A percentile compares a stretch with the other conserved stretches of the same genome.
phyloP scores from a whole-genome alignment of 2,329 filamentous ascomycete genomes.

The Ampelomyces quisqualis region DNA sequence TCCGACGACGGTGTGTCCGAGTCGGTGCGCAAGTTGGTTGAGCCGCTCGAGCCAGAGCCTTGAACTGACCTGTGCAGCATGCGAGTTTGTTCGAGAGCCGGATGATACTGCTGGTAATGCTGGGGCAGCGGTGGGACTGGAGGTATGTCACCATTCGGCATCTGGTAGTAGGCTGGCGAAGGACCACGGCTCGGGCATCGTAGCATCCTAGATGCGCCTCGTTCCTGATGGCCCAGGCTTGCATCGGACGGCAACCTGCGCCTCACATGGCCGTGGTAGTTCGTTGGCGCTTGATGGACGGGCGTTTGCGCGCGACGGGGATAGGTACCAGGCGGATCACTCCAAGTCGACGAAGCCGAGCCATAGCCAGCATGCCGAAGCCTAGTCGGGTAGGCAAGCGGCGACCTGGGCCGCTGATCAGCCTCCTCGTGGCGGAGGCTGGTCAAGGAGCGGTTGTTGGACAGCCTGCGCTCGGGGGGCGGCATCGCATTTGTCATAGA shows the following conservation, averaged over 20 bases:
- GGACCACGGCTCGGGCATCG: constrained; percentile 16
- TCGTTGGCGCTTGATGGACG: constrained; percentile 10
- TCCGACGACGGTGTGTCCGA: constrained; percentile 48
- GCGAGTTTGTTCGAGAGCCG: constrained; percentile 24
- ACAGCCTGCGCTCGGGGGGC: constrained; percentile 39
- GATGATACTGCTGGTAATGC: constrained; percentile 20
- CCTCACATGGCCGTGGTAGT: constrained; percentile 20
- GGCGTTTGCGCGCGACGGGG: constrained; percentile 19
- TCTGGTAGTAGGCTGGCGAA: constrained; percentile 5
- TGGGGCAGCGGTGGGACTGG: constrained; percentile 31
- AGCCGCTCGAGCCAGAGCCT: constrained; percentile 35
- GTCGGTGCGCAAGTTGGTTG: constrained; percentile 39
- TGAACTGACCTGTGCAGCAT: constrained; percentile 21
- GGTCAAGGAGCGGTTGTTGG: constrained; percentile 48
- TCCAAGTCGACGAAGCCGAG: constrained; percentile 48
- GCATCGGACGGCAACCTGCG: constrained; percentile 29
- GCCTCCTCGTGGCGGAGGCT: constrained; percentile 48
- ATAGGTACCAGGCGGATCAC: constrained; percentile 37
- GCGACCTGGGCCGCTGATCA: constrained; percentile 40
- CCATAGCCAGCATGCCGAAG: constrained; percentile 47
- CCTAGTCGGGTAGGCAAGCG: constrained; percentile 47
- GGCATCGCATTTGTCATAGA: constrained; percentile 37
- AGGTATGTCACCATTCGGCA: constrained; percentile 17
- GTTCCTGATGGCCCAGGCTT: constrained; percentile 26
- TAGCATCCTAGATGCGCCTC: constrained; percentile 11